Evolutionary conservation across 768 basidiomycete species (phyloP).

Genomic region (Rhodotorula diobovata): DNA sequence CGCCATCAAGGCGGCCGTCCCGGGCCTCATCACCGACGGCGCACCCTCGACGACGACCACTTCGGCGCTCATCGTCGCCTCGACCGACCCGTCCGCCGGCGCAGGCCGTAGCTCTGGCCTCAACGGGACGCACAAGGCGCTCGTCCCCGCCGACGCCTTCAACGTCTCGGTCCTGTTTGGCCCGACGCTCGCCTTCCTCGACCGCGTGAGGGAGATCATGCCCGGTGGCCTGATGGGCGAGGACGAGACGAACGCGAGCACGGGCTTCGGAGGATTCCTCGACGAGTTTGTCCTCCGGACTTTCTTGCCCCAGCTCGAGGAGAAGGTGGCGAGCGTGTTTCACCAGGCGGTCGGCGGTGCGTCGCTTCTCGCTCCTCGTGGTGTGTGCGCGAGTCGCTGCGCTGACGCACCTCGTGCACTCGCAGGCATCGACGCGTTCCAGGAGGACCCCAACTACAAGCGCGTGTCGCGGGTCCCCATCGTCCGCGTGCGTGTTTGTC

Average conservation of each 20-base stretch:
- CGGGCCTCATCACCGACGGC: conserved; percentile 73
- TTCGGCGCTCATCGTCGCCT: conserved; percentile 28
- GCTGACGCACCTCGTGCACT: not conserved
- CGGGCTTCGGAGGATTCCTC: conserved; percentile 41
- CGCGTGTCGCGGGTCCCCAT: conserved; percentile 68
- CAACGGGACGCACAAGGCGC: conserved; percentile 74
- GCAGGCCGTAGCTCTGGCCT: conserved; percentile 48
- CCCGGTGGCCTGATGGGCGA: conserved; percentile 50
- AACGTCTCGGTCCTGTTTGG: conserved; percentile 92
- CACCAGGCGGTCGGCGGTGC: conserved; percentile 62
- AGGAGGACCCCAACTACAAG: conserved; percentile 66
- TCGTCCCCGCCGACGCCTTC: conserved; percentile 87
- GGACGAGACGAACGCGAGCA: conserved; percentile 39
- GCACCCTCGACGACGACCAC: conserved; percentile 49
- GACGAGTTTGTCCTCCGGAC: conserved; percentile 73
- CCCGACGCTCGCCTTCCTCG: conserved; percentile 80
- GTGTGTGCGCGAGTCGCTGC: not conserved
- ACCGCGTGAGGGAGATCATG: conserved; percentile 64
- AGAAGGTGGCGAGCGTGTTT: conserved; percentile 81
- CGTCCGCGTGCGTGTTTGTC: conserved; percentile 58
- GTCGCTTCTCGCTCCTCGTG: conserved; percentile 36
- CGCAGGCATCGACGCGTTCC: conserved; percentile 77
- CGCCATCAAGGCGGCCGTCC: conserved; percentile 82
- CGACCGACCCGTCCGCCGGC: conserved; percentile 58
- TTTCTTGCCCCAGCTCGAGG: conserved; percentile 90